A percentile compares a stretch with the other conserved stretches of the same genome.
Evolutionary conservation across 2,329 filamentous ascomycete species (phyloP).

Genomic region (Fusarium sp.): DNA sequence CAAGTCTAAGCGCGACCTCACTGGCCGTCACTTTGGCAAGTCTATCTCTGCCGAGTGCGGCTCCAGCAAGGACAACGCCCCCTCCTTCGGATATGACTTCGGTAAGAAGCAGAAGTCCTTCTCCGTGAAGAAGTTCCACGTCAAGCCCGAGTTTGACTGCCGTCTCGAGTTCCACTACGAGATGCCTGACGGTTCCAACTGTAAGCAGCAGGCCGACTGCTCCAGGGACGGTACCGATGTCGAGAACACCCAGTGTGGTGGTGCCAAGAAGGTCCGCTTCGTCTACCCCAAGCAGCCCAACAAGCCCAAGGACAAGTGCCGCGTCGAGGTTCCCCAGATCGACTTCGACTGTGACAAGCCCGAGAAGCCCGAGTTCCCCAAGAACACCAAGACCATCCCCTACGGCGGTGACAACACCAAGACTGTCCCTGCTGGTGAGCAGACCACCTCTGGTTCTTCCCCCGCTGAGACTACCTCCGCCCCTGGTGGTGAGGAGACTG

Average conservation of each 20-base stretch:
- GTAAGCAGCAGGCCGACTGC: constrained; percentile 81
- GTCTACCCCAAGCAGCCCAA: constrained; percentile 67
- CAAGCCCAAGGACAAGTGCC: constrained; percentile 68
- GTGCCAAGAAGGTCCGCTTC: constrained; percentile 83
- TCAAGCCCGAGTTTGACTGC: constrained; percentile 79
- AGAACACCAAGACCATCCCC: constrained; percentile 33
- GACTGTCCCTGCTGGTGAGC: constrained; percentile 7
- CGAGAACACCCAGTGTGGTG: constrained; percentile 90
- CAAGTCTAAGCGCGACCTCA: constrained; percentile 67
- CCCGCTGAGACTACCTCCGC: constrained; percentile 31
- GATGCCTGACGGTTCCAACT: constrained; percentile 84
- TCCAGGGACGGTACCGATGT: constrained; percentile 74
- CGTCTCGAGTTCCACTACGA: constrained; percentile 87
- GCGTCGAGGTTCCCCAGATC: constrained; percentile 78
- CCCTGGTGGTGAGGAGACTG: constrained; percentile 53
- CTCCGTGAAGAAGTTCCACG: constrained; percentile 79
- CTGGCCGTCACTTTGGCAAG: constrained; percentile 66
- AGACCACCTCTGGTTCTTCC: constrained; percentile 1
- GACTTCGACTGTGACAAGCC: constrained; percentile 74
- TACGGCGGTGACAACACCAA: constrained; percentile 18
- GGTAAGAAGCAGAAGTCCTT: constrained; percentile 60
- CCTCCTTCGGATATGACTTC: constrained; percentile 64
- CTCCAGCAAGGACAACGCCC: constrained; percentile 59
- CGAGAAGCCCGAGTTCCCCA: constrained; percentile 25
- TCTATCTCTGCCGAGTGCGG: constrained; percentile 68